These are phyloP conservation scores for Colletotrichum abscissum DNA, from an alignment of 2,329 filamentous ascomycete genomes.

Conservation along the genomic window DNA sequence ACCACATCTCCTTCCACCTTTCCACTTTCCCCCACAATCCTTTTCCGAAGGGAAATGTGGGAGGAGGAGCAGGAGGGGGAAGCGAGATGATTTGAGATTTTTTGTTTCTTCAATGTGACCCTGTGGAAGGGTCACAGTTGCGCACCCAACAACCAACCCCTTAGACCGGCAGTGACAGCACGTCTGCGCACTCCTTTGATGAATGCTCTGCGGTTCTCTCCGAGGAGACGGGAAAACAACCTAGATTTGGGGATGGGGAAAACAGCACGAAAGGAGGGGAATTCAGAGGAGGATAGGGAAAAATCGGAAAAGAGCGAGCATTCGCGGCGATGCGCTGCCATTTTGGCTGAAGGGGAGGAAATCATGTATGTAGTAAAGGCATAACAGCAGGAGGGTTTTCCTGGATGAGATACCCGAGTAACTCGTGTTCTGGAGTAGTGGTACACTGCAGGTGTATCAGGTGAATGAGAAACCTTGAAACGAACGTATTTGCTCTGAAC, in stretches of 20 bases:
- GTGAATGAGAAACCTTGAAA: conserved; percentile 23
- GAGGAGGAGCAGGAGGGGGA: background rate
- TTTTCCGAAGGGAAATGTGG: background rate
- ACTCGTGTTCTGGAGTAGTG: conserved; percentile 22
- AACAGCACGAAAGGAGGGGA: background rate
- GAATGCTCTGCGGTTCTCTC: background rate
- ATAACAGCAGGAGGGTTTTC: conserved; percentile 16
- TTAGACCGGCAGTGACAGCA: conserved; percentile 14
- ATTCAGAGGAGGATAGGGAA: background rate
- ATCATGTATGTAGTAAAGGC: conserved; percentile 11
- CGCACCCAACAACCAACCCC: background rate
- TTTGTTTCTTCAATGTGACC: background rate
- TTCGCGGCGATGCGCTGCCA: background rate
- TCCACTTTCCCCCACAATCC: background rate
- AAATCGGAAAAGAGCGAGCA: background rate
- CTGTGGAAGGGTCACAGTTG: background rate
- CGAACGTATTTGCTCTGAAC: background rate
- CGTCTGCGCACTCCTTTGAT: background rate
- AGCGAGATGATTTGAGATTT: conserved; percentile 21
- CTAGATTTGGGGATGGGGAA: background rate
- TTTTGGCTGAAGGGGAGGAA: background rate
- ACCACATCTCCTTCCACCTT: conserved; percentile 17
- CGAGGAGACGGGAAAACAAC: background rate
- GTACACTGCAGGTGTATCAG: background rate
- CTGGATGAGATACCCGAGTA: conserved; percentile 33